These are phyloP conservation scores for Hymenoscyphus salicellus DNA, from an alignment of 2,329 filamentous ascomycete genomes.

Conservation along the genomic window DNA sequence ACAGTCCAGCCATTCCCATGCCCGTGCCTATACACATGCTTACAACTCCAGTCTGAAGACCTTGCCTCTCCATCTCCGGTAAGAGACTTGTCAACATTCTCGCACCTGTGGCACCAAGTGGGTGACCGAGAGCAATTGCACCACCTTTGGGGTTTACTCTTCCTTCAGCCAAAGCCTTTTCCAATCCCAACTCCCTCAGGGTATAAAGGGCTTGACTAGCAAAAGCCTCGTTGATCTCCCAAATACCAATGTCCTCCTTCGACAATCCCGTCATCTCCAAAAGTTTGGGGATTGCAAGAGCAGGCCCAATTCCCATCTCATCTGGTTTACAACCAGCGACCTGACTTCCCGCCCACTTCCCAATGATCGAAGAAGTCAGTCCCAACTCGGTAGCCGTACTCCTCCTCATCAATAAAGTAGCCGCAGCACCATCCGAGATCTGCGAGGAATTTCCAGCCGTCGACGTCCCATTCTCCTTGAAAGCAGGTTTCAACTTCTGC, in stretches of 20 bases:
- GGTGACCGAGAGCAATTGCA: conserved; percentile 91
- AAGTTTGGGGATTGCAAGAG: conserved; percentile 79
- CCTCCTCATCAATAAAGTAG: conserved; percentile 79
- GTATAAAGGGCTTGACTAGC: conserved; percentile 68
- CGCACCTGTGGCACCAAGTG: conserved; percentile 82
- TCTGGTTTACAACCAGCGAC: conserved; percentile 79
- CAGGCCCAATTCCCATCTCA: conserved; percentile 92
- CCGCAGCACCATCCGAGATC: conserved; percentile 84
- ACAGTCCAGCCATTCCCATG: conserved; percentile 72
- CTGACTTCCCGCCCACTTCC: conserved; percentile 75
- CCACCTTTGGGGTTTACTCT: conserved; percentile 90
- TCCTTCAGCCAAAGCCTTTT: conserved; percentile 57
- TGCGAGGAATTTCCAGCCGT: conserved; percentile 87
- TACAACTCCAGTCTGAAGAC: conserved; percentile 75
- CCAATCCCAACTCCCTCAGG: conserved; percentile 66
- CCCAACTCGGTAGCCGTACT: conserved; percentile 73
- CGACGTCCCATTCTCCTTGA: conserved; percentile 68
- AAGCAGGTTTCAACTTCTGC: conserved; percentile 79
- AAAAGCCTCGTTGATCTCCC: conserved; percentile 91
- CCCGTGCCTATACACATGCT: conserved; percentile 87
- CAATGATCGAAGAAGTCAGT: conserved; percentile 66
- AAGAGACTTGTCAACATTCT: conserved; percentile 69
- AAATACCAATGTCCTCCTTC: conserved; percentile 71
- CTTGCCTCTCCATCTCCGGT: conserved; percentile 62
- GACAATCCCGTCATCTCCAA: conserved; percentile 65